A percentile compares a stretch with the other conserved stretches of the same genome.
Evolutionary conservation across 768 basidiomycete genomes (phyloP).

Genomic region (Panaeolus papilionaceus): DNA sequence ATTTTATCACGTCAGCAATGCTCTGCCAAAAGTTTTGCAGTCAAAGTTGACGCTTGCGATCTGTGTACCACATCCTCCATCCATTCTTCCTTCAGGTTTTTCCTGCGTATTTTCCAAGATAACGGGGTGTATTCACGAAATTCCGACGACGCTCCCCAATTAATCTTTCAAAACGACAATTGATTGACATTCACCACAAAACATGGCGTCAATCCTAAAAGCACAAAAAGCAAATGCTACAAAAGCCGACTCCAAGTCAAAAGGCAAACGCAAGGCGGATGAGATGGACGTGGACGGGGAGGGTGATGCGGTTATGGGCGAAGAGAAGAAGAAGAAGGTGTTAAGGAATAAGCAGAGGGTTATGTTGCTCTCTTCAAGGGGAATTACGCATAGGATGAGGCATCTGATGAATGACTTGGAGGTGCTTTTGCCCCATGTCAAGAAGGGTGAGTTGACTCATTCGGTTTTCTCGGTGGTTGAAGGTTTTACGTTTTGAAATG

Average conservation of each 20-base stretch:
- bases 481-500: not conserved
- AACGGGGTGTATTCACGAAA: not conserved
- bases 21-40: constrained; percentile 18
- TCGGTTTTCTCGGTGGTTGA: not conserved
- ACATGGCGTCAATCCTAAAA: constrained; percentile 72
- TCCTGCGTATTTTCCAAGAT: not conserved
- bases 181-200: not conserved
- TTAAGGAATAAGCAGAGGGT: constrained; percentile 89
- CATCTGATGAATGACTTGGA: constrained; percentile 97
- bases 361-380: constrained; percentile 89
- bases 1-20: constrained; percentile 17
- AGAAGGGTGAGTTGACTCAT: constrained; percentile 74
- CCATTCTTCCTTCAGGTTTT: constrained; percentile 8
- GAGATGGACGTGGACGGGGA: constrained; percentile 61
- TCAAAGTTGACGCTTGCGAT: constrained; percentile 8
- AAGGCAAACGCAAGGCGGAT: constrained; percentile 70
- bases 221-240: constrained; percentile 63
- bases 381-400: constrained; percentile 95
- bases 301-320: constrained; percentile 35
- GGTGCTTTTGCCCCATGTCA: constrained; percentile 88
- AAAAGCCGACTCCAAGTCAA: constrained; percentile 54
- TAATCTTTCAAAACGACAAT: not conserved
- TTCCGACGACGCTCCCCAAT: not conserved
- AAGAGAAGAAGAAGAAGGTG: constrained; percentile 54
- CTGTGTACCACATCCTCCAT: constrained; percentile 7